Evolutionary conservation across 108 stramenopile genomes (phyloP).

Genomic region (Hondaea fermentalgiana): DNA sequence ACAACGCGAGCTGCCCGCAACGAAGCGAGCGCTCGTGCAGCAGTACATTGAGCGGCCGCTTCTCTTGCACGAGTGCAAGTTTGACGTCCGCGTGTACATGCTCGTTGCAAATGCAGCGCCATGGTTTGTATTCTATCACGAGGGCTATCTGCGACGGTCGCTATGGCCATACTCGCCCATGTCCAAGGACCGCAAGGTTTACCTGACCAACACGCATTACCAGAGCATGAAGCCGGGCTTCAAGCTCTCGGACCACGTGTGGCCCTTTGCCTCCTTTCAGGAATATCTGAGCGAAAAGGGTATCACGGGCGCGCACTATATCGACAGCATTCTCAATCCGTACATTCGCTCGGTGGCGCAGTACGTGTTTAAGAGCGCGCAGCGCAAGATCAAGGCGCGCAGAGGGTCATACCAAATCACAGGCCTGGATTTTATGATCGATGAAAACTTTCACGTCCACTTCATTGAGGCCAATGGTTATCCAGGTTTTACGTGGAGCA

Average conservation of each 20-base stretch:
- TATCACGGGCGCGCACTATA: background rate
- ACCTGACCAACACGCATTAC: slow-evolving; percentile 16
- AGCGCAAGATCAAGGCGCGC: background rate
- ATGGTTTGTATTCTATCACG: slow-evolving; percentile 17
- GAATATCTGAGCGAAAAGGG: background rate
- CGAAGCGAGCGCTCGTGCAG: slow-evolving; percentile 15
- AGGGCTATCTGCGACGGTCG: slow-evolving; percentile 16
- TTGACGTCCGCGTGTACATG: slow-evolving; percentile 24
- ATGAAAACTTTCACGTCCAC: background rate
- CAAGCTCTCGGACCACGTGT: slow-evolving; percentile 9
- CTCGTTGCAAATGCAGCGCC: background rate
- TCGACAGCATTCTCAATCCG: background rate
- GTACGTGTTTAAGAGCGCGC: background rate
- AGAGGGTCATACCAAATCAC: slow-evolving; percentile 11
- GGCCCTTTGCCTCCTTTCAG: background rate
- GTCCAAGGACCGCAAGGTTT: slow-evolving; percentile 15
- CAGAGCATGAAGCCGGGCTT: slow-evolving; percentile 21
- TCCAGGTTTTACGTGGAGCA: slow-evolving; percentile 20
- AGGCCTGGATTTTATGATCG: slow-evolving; percentile 26
- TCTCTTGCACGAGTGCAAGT: slow-evolving; percentile 19
- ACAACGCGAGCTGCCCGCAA: background rate
- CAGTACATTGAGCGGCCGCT: slow-evolving; percentile 21
- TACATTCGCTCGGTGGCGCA: background rate
- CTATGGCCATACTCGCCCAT: background rate
- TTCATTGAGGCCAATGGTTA: slow-evolving; percentile 23